Base-by-base conservation (phyloP, 306 rosid species). In the Prunus kanzakura region DNA sequence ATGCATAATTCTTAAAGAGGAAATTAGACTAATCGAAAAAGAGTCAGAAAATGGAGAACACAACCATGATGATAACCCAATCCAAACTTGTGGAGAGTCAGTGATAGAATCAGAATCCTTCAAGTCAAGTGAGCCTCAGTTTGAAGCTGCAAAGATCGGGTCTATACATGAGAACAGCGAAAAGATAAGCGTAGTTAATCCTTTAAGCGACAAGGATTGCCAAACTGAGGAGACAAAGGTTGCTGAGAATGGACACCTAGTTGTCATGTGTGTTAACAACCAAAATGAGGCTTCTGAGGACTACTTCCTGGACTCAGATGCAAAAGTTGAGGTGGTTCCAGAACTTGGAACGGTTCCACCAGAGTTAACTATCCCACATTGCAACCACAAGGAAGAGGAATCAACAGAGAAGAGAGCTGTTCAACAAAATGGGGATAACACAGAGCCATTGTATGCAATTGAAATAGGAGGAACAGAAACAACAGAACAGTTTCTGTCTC, bases 201-300 rank as follows among this genome's bases (percentile, higher is more conserved):
- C 72, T 82, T 45, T 45, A 67, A 73, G 64, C 46, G 29, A 22
- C 76, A 78, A 67, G 41, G 67, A 22, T 51, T 61, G 46, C 81
- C 76, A 20, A 80, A 61, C 49, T 15, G 82, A 76, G 58, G 86
- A 77, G 69, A 61, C 81, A 52, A 60, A 72, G 38, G 51, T 64
- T 66, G 65, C 69, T 38, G 88, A 75, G 52, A 78, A 71, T 50
- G 74, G 52, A 72, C 32, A 80, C 41, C 77, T 70, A 8, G 55
- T 58, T 74, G 87, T 76, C 15, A 69, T 20, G 43, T 11, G 29
- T 74, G 72, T 69, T 25, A 61, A 55, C 46, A 82, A 67, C 67
- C 79, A 55, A 62, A 79, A 32, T 78, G 80, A 76, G 76, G 74
- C 76, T 80, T 71, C 85, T 67, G 75, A 73, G 62, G 88, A 82